Conservation (phyloP, 2,329 filamentous ascomycete species). For the Colletotrichum chrysophilum region DNA sequence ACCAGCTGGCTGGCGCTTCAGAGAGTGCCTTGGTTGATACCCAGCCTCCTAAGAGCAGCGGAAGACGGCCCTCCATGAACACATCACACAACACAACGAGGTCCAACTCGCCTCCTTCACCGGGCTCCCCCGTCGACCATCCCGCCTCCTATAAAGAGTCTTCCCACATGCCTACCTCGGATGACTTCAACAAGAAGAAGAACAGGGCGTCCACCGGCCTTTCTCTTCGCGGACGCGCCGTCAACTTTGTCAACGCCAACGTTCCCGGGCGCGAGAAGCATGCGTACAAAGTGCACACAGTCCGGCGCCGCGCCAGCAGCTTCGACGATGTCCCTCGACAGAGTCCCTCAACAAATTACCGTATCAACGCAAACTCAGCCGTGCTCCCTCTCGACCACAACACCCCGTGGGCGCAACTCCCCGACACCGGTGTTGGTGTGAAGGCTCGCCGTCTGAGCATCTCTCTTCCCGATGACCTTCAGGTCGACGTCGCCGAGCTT, state of each 20-base stretch:
- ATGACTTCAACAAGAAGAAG: slow-evolving; percentile 56
- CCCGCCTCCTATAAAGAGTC: slow-evolving; percentile 30
- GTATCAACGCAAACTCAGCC: slow-evolving; percentile 26
- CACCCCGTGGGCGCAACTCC: slow-evolving; percentile 64
- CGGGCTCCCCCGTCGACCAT: slow-evolving; percentile 50
- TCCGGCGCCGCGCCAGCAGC: slow-evolving; percentile 50
- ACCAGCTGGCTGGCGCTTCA: slow-evolving; percentile 25
- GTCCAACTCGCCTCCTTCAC: slow-evolving; percentile 57
- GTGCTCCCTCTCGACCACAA: slow-evolving; percentile 42
- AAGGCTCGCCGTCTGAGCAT: slow-evolving; percentile 81
- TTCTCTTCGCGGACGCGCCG: slow-evolving; percentile 49
- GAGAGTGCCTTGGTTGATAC: slow-evolving; percentile 23
- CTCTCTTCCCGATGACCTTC: slow-evolving; percentile 75
- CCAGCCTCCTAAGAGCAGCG: slow-evolving; percentile 1
- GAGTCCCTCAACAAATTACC: slow-evolving; percentile 16
- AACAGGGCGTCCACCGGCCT: slow-evolving; percentile 57
- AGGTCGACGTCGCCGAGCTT: slow-evolving; percentile 72
- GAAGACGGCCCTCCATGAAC: slow-evolving; percentile 45
- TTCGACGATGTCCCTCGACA: slow-evolving; percentile 46
- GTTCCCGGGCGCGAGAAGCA: slow-evolving; percentile 28
- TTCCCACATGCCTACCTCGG: slow-evolving; percentile 43
- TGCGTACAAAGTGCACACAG: slow-evolving; percentile 27
- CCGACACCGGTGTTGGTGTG: slow-evolving; percentile 74
- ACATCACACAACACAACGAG: slow-evolving; percentile 50
- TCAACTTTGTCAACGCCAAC: slow-evolving; percentile 49